Evolutionary conservation across 768 basidiomycete genomes (phyloP).

Genomic region (Phlebiopsis gigantea): DNA sequence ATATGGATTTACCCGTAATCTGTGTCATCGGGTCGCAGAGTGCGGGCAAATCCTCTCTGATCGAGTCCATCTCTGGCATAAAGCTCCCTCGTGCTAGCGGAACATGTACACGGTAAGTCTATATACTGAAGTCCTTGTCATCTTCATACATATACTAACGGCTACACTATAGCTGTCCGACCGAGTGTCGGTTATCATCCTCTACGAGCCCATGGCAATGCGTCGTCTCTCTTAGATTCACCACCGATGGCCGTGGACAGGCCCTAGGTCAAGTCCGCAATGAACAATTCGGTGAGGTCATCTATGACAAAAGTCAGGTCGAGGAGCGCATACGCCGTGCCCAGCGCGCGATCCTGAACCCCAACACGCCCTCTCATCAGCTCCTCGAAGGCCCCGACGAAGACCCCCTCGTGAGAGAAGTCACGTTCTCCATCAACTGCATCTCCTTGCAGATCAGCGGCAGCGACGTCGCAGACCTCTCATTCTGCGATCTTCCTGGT

Average conservation of each 20-base stretch:
- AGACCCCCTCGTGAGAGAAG: constrained; percentile 14
- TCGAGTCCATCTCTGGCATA: constrained; percentile 72
- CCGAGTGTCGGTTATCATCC: constrained; percentile 29
- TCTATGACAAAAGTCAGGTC: constrained; percentile 46
- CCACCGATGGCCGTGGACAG: constrained; percentile 22
- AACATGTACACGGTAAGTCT: constrained; percentile 61
- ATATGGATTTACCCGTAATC: constrained; percentile 70
- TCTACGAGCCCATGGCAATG: constrained; percentile 29
- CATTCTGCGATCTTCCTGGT: constrained; percentile 39
- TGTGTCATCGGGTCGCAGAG: constrained; percentile 71
- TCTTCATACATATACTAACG: neutral
- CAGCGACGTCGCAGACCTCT: constrained; percentile 32
- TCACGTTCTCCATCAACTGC: constrained; percentile 32
- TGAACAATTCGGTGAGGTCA: constrained; percentile 29
- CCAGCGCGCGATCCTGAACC: constrained; percentile 62
- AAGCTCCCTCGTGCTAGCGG: constrained; percentile 67
- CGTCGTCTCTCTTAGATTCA: constrained; percentile 27
- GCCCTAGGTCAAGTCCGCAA: constrained; percentile 30
- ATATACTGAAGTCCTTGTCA: neutral
- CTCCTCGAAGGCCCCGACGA: constrained; percentile 38
- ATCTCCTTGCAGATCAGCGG: constrained; percentile 35
- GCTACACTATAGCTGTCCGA: constrained; percentile 32
- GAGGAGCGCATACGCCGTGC: constrained; percentile 66
- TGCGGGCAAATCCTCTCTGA: constrained; percentile 73
- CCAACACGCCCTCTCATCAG: constrained; percentile 25